Percentiles rank a stretch among this genome's conserved stretches.
These are phyloP conservation scores for Platanthera guangdongensis DNA, from an alignment of 106 monocot species.

Conservation along the genomic window DNA sequence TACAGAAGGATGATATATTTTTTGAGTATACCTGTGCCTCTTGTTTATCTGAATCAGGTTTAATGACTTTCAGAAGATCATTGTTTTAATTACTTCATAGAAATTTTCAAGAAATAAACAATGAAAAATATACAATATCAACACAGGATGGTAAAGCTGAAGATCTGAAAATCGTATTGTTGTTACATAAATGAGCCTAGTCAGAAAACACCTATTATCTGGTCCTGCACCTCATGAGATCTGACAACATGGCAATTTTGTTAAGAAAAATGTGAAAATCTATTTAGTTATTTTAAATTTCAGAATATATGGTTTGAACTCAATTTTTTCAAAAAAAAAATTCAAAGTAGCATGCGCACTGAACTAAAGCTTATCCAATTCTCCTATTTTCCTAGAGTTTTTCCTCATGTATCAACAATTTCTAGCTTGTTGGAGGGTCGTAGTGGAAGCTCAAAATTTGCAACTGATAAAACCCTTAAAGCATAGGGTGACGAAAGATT, in stretches of 20 bases:
- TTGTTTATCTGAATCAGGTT: neutral
- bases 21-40: constrained; percentile 5
- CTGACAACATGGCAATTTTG: neutral
- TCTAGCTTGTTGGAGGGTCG: neutral
- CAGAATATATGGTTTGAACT: neutral
- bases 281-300: neutral
- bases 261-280: neutral
- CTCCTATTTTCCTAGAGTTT: too few relatives aligned
- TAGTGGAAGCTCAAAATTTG: neutral
- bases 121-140: neutral
- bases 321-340: too few relatives aligned
- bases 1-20: constrained; percentile 6
- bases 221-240: neutral
- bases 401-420: too few relatives aligned
- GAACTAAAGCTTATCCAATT: too few relatives aligned
- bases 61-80: neutral
- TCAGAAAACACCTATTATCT: neutral
- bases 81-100: neutral
- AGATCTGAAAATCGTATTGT: neutral
- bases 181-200: neutral
- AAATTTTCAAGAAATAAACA: neutral
- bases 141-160: neutral
- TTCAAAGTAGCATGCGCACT: too few relatives aligned
- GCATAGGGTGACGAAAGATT: neutral
- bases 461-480: constrained; percentile 1